These are phyloP conservation scores for Daedaleopsis nitida DNA, from an alignment of 768 basidiomycete genomes.

Conservation along the genomic window DNA sequence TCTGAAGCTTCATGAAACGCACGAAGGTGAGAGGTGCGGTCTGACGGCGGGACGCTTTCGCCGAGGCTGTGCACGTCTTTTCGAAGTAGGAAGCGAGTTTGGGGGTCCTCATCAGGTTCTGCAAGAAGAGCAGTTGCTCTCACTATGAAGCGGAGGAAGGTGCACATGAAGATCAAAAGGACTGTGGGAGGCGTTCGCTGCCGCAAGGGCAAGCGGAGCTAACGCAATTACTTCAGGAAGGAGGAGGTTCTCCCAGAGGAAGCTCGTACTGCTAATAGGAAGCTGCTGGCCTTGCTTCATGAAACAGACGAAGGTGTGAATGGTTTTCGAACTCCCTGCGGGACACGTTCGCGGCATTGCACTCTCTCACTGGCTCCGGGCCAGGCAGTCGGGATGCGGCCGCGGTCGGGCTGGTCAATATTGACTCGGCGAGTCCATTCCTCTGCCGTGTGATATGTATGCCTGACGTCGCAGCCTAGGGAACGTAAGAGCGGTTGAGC, in stretches of 20 bases:
- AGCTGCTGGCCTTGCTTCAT: background rate
- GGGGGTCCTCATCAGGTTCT: background rate
- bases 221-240: too few relatives aligned
- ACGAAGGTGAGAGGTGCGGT: too few relatives aligned
- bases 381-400: background rate
- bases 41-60: too few relatives aligned
- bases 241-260: too few relatives aligned
- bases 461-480: background rate
- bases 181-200: background rate
- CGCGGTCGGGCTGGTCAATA: background rate
- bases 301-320: background rate
- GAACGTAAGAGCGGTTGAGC: background rate
- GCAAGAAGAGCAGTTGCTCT: background rate
- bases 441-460: background rate
- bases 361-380: background rate
- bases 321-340: background rate
- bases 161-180: background rate
- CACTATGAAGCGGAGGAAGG: background rate
- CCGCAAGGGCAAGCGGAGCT: too few relatives aligned
- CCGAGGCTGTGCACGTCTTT: too few relatives aligned
- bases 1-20: too few relatives aligned
- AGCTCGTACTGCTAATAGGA: too few relatives aligned
- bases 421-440: background rate
- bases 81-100: too few relatives aligned
- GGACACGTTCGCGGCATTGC: background rate